Evolutionary conservation across 192 early-diverging fungal genomes (phyloP), one percentile per base, ranked within the genome.

Genomic region (Backusella mclennaniae): DNA sequence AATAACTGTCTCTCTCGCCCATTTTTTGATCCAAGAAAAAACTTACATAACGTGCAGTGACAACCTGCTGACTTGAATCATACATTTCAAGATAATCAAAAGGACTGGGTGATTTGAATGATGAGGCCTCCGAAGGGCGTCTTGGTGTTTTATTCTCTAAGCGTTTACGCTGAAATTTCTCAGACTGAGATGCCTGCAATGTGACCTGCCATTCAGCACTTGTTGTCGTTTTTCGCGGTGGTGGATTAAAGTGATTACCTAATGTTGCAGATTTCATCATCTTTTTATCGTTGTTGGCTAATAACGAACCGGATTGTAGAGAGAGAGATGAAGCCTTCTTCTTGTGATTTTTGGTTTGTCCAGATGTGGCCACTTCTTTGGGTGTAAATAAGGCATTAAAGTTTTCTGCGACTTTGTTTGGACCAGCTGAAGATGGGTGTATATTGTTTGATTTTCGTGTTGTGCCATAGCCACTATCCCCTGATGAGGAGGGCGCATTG

Each of bases 1-100:
- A 49, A 49, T 49, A 49, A 49, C 17, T 49, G 19, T 39, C 38
- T 39, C 19, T n/a, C 42, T 44, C 42, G 42, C 12, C 42, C 42
- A 44, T 26, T 67, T 67, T 12, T 15, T 17, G 26, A 35, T 67
- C 29, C 66, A 23, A 59, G 46, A 14, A 53, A 14, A 19, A 44
- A 78, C 82, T 79, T 84, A 87, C 87, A 86, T 83, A 89, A 44
- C 86, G 83, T 26, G 82, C 80, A 56, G 80, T 79, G 6, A 84
- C 69, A 19, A 66, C 29, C 3, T 81, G 83, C 33, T 79, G 70
- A 31, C 86, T 86, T 35, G 82, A 73, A 41, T 76, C 67, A 26
- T 83, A 49, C n/a, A 67, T 33, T 39, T 74, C 35, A 56, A 29
- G n/a, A 36, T 79, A 23, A 31, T 36, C n/a, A 42, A 29, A 23